Base-by-base conservation (phyloP, 108 stramenopile genomes). In the Fistulifera pelliculosa region DNA sequence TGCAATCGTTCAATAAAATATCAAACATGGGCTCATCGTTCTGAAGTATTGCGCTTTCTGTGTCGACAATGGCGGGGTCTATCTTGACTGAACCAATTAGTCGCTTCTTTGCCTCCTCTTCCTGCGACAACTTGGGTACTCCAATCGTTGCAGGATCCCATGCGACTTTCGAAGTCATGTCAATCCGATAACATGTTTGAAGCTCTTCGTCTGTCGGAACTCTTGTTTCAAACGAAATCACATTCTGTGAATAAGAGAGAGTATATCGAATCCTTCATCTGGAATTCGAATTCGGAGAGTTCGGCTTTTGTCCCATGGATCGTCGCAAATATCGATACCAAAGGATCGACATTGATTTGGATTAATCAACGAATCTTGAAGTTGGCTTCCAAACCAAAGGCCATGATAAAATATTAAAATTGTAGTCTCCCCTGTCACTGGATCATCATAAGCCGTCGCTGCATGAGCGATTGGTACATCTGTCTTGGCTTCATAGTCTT, bases 321-420 rank as follows among this genome's bases (percentile, higher is more conserved):
- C 18, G 40, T 71, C 64, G 25, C 47, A 39, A 26, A 71, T 44
- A 8, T 17, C 17, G 13, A 68, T 38, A 1, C 69, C 73, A 45
- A 22, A 41, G 18, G 31, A 17, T 41, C 74, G 60, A 0, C 62
- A 12, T 38, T 75, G 69, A 47, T 68, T 71, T 18, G 74, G 61
- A 41, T 68, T 65, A 2, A 76, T 38, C 8, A 76, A 31, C 19
- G 23, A 40, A n/a, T 54, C 14, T 17, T 64, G 44, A 21, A 76
- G 22, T 14, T 44, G 38, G 18, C 38, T 48, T n/a, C 61, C 61
- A 23, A 68, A 58, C 18, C 41, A 67, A 13, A 75, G 47, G 1
- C 40, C 49, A 38, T 75, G 31, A 13, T 49, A 13, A 31, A 70
- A 62, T 0, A 60, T 11, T 1, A 76, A 44, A 17, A 78, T 59